Evolutionary conservation across 768 basidiomycete genomes (phyloP), one percentile per base, ranked within the genome.

Genomic region (Kondoa subrosea): DNA sequence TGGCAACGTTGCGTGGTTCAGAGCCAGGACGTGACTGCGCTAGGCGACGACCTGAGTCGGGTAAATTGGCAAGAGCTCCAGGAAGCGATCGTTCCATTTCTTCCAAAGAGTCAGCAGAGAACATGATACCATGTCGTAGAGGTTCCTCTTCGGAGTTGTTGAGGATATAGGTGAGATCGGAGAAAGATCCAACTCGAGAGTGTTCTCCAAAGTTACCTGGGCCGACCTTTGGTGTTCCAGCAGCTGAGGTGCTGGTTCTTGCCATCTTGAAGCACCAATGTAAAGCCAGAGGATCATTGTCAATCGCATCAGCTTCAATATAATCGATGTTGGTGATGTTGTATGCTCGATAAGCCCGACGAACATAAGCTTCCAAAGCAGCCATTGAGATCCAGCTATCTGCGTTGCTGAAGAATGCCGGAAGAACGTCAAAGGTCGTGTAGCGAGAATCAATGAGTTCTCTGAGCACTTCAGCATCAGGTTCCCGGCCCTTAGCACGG

Each of bases 231-330:
- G 27, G 80, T 77, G 60, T 87, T 79, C 31, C 75, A 57, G 60
- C 82, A 21, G 74, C 82, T 66, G 90, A 91, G 1, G 91, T 92
- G 2, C 87, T 81, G 0, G 76, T 86, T 75, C 86, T 86, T 58
- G 90, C 88, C 57, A 97, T 82, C 76, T 91, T 92, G 84, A 99
- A 99, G 56, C 89, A 83, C 95, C 95, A 97, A 3, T 85, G 89
- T 29, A 93, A 82, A 63, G 87, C 83, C 70, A 83, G 60, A 29
- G 83, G 82, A 69, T 91, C 89, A 32, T 87, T 88, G 72, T 90
- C 90, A 25, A 83, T 75, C 25, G 84, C 82, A 74, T 92, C 88
- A 2, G 90, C 93, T 76, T 91, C 89, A 74, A 96, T 91, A 76
- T 93, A 91, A 76, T 97, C 93, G 68, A 99, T 82, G 33, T 89